A percentile compares a stretch with the other conserved stretches of the same genome.
phyloP scores from a whole-genome alignment of 2,329 filamentous ascomycete species.

The Trichoderma arundinaceum region DNA sequence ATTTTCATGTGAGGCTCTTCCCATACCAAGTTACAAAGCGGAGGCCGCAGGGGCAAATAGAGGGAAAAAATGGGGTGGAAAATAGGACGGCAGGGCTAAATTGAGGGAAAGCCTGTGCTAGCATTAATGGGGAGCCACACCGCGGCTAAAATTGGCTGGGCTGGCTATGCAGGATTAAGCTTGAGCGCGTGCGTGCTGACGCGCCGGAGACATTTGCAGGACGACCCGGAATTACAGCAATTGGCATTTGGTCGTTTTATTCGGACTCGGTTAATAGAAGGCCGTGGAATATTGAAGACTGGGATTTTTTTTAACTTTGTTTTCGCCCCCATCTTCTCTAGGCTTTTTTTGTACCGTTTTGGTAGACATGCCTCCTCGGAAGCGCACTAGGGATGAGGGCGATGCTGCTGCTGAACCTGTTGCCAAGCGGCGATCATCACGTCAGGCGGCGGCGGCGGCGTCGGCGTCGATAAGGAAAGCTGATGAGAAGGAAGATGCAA shows the following conservation, averaged over 20 bases:
- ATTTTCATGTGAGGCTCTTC: slow-evolving; percentile 2
- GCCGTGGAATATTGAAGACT: neutral
- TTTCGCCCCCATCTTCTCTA: neutral
- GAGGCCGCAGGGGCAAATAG: neutral
- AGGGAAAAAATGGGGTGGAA: neutral
- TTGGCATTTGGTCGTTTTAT: neutral
- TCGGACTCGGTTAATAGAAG: no score
- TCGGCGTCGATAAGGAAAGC: slow-evolving; percentile 1
- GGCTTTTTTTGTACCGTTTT: neutral
- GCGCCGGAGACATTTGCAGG: slow-evolving; percentile 1
- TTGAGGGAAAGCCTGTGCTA: neutral
- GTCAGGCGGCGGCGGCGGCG: slow-evolving; percentile 35
- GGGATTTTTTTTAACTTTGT: neutral
- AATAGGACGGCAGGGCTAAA: slow-evolving; percentile 18
- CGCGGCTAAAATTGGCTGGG: neutral
- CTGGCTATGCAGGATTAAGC: neutral
- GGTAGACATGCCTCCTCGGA: slow-evolving; percentile 36
- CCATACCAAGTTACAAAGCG: neutral
- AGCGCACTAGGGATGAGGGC: slow-evolving; percentile 32
- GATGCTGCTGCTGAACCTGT: slow-evolving; percentile 35
- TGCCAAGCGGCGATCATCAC: slow-evolving; percentile 40
- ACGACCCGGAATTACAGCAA: neutral
- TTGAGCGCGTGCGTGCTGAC: slow-evolving; percentile 22
- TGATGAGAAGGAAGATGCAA: neutral
- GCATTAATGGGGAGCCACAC: neutral